Base-by-base conservation (phyloP, 1,284 basidiomycete species). In the Agaricales sp. region DNA sequence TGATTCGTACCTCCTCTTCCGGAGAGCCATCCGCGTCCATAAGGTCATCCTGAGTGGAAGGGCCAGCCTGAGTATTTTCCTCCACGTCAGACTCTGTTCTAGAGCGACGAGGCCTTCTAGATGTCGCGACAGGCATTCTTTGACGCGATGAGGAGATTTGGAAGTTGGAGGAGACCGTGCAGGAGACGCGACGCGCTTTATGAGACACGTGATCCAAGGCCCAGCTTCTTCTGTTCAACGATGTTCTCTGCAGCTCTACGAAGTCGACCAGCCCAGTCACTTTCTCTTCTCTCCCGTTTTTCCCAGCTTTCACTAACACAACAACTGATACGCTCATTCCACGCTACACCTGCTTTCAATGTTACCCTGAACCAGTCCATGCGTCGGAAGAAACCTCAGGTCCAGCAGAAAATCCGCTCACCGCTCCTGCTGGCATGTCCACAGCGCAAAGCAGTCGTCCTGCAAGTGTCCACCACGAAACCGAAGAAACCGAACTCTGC, bases 401-500 rank as follows among this genome's bases (percentile, higher is more conserved):
- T 71, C 49, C 77, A 77, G 50, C 64, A 59, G 44, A 76, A 71
- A 53, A 55, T 68, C 12, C 74, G 82, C 18, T 81, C 90, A 3
- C 92, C 92, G 1, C 77, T 93, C 8, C 76, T 97, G 20, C 71
- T 87, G 53, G 71, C 66, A 24, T 85, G 78, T 61, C 87, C 85
- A 11, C 92, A 96, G 68, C 82, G 82, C 58, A 96, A 95, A 64
- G 93, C 89, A 30, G 92, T 97, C 51, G 88, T 90, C 62, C 79
- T 83, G 23, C 80, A 84, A 56, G 80, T 97, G 20, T 87, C 87
- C 65, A 88, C 82, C 43, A 78, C 75, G 58, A 92, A 88, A 62
- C 96, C 96, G 20, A 97, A 94, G 74, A 99, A 99, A 65, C 96
- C 96, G 55, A 99, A 99, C 69, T 99, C 95, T 39, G 94, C 94